Evolutionary conservation across 1,139 yeast species (phyloP).

Genomic region (Scheffersomyces titani): DNA sequence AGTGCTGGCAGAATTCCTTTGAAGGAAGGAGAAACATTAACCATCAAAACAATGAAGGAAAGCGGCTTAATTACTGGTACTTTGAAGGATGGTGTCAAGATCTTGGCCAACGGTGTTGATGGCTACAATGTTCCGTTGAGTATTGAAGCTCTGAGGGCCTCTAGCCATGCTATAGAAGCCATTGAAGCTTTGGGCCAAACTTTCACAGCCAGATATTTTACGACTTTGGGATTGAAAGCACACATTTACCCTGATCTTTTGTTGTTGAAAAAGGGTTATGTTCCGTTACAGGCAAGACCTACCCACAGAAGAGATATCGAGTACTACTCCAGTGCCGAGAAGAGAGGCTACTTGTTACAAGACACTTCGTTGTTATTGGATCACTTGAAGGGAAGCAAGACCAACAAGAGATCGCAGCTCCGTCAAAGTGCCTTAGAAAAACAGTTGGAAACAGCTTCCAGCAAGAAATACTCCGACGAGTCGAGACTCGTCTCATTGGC

Average conservation of each 20-base stretch:
- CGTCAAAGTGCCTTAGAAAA: constrained; percentile 29
- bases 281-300: constrained; percentile 88
- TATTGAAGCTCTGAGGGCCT: constrained; percentile 82
- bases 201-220: constrained; percentile 73
- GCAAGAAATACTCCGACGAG: constrained; percentile 20
- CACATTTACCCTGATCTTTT: constrained; percentile 77
- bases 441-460: constrained; percentile 36
- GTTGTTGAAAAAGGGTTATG: constrained; percentile 66
- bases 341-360: constrained; percentile 71
- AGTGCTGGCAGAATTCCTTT: constrained; percentile 69
- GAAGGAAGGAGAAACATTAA: constrained; percentile 62
- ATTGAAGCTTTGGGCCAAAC: constrained; percentile 75
- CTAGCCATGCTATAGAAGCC: constrained; percentile 67
- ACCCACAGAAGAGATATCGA: constrained; percentile 77
- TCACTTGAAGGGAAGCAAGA: constrained; percentile 22
- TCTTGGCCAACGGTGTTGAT: constrained; percentile 69
- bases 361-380: constrained; percentile 42
- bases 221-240: constrained; percentile 66
- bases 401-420: constrained; percentile 13
- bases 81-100: constrained; percentile 77
- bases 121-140: constrained; percentile 59
- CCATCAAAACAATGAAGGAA: constrained; percentile 64
- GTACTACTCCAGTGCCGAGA: constrained; percentile 69
- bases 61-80: constrained; percentile 73
- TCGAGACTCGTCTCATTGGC: constrained; percentile 6